Conservation (phyloP, 495 filamentous ascomycete genomes). For the Terfezia boudieri region DNA sequence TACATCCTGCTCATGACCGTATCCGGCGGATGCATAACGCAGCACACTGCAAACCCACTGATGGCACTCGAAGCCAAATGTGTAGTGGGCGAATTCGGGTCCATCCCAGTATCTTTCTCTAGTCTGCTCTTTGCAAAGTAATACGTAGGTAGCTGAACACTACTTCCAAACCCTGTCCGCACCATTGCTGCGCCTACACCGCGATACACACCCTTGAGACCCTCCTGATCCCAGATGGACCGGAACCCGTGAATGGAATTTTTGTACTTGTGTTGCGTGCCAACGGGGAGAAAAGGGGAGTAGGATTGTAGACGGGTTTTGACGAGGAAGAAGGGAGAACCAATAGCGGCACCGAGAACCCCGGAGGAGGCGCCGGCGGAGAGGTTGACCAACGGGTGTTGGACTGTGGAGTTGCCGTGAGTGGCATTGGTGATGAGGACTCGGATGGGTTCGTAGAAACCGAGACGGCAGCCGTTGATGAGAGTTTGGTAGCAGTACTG, state of each 20-base stretch:
- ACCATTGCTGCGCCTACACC: slow-evolving; percentile 93
- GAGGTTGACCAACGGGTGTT: slow-evolving; percentile 79
- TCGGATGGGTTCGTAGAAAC: slow-evolving; percentile 94
- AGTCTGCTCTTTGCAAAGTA: slow-evolving; percentile 89
- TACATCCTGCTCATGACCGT: slow-evolving; percentile 98
- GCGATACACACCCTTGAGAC: slow-evolving; percentile 60
- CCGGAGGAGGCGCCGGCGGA: slow-evolving; percentile 72
- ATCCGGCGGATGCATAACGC: slow-evolving; percentile 95
- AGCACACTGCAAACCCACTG: slow-evolving; percentile 90
- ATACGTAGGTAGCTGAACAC: slow-evolving; percentile 91
- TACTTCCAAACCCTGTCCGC: slow-evolving; percentile 80
- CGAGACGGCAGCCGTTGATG: slow-evolving; percentile 86
- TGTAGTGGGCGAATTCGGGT: slow-evolving; percentile 60
- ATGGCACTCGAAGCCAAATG: slow-evolving; percentile 74
- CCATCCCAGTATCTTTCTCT: slow-evolving; percentile 57
- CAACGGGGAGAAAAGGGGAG: slow-evolving; percentile 83
- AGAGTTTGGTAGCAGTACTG: slow-evolving; percentile 92
- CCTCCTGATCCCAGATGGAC: slow-evolving; percentile 57
- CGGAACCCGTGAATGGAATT: slow-evolving; percentile 64
- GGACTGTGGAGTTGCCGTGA: slow-evolving; percentile 46
- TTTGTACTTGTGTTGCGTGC: slow-evolving; percentile 81
- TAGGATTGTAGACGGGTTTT: slow-evolving; percentile 92
- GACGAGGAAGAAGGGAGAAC: slow-evolving; percentile 94
- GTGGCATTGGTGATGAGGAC: slow-evolving; percentile 33
- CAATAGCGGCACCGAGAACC: slow-evolving; percentile 70